These are phyloP conservation scores for Podila minutissima DNA, from an alignment of 192 early-diverging fungal genomes.

Conservation along the genomic window DNA sequence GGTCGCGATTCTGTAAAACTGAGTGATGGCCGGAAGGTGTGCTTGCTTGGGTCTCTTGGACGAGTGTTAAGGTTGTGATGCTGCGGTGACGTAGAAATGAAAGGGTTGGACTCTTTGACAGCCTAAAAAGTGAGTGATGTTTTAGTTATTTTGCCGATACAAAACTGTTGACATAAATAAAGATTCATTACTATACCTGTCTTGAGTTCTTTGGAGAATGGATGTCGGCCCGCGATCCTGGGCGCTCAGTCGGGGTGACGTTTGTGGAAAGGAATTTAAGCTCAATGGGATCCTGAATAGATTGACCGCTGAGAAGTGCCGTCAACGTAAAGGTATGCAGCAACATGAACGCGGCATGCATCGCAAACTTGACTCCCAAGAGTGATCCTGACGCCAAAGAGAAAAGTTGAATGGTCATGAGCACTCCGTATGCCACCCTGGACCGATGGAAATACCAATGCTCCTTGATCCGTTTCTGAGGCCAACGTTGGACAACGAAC, in stretches of 20 bases:
- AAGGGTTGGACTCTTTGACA: not conserved
- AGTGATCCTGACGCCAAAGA: not conserved
- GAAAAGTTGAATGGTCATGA: constrained; percentile 6
- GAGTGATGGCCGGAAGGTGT: not conserved
- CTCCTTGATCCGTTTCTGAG: constrained; percentile 8
- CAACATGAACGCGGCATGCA: not conserved
- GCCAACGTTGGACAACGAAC: constrained; percentile 8
- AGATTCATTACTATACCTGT: too few species aligned
- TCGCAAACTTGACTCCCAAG: not conserved
- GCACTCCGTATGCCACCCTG: not conserved
- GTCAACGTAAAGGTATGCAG: constrained; percentile 1
- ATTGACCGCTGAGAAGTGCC: constrained; percentile 5
- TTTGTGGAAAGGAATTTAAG: constrained; percentile 3
- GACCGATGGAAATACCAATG: constrained; percentile 15
- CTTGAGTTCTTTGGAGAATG: too few species aligned
- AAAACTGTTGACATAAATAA: too few species aligned
- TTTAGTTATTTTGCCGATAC: too few species aligned
- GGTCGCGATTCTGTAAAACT: not conserved
- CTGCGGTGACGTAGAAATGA: not conserved
- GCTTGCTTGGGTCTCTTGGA: not conserved
- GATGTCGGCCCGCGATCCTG: not conserved
- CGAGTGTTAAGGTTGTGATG: not conserved
- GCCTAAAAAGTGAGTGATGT: not conserved
- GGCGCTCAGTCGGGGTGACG: not conserved
- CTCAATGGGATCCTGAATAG: constrained; percentile 14